These are phyloP conservation scores for Musa acuminata DNA, from an alignment of 176 grass and related monocot species.

Conservation along the genomic window DNA sequence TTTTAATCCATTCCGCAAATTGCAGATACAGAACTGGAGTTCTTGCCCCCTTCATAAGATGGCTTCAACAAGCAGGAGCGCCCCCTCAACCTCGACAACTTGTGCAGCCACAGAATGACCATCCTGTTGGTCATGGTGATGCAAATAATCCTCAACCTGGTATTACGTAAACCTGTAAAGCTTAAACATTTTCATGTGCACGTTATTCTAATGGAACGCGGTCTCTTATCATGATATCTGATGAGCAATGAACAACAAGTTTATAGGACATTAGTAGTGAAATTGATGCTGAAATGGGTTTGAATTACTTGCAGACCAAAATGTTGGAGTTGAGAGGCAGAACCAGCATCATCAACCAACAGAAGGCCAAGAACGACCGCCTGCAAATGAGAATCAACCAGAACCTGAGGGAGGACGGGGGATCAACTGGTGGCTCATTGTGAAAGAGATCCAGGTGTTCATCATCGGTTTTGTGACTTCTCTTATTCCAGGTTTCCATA, in stretches of 20 bases:
- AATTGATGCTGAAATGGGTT: neutral
- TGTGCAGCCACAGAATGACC: neutral
- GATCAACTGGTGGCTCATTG: conserved; percentile 7
- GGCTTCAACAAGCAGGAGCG: conserved; percentile 11
- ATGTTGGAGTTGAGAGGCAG: neutral
- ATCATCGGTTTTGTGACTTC: conserved; percentile 3
- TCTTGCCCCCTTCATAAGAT: neutral
- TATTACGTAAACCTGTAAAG: neutral
- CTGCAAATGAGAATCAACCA: neutral
- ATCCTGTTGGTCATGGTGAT: neutral
- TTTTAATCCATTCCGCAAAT: neutral
- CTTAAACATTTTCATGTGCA: neutral
- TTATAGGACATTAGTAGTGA: no score
- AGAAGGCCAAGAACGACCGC: conserved; percentile 1
- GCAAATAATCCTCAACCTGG: neutral
- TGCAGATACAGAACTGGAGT: conserved; percentile 6
- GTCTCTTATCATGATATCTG: neutral
- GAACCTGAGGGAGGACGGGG: neutral
- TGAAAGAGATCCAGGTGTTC: conserved; percentile 11
- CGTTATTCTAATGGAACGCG: neutral
- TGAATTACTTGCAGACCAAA: neutral
- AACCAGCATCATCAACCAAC: neutral
- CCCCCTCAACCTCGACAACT: neutral
- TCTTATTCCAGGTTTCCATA: conserved; percentile 8
- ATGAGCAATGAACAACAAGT: no score